Evolutionary conservation across 768 basidiomycete species (phyloP).

Genomic region (Lentinula sp.): DNA sequence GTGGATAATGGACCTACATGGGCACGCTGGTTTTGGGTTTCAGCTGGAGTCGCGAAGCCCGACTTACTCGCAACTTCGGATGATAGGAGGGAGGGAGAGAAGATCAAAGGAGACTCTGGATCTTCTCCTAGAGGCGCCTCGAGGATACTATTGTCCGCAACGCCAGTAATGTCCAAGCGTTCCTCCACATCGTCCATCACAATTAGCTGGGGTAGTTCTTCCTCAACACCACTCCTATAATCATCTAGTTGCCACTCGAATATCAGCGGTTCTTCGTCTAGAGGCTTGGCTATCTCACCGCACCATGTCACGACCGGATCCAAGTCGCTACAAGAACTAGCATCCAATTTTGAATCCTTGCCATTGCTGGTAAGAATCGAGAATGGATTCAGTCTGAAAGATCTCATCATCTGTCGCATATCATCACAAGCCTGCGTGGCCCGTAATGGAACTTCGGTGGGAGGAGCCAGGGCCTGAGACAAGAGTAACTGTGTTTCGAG

Average conservation of each 20-base stretch:
- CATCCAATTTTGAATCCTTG: constrained; percentile 21
- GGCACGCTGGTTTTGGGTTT: neutral
- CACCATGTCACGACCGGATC: constrained; percentile 30
- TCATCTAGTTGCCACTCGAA: constrained; percentile 60
- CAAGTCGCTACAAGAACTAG: neutral
- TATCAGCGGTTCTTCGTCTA: constrained; percentile 53
- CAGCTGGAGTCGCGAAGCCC: neutral
- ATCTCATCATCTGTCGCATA: constrained; percentile 75
- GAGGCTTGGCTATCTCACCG: constrained; percentile 48
- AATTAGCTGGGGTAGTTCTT: neutral
- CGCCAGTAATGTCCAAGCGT: neutral
- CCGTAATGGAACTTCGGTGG: constrained; percentile 65
- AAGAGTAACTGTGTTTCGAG: constrained; percentile 11
- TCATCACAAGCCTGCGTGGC: constrained; percentile 66
- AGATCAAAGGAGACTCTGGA: neutral
- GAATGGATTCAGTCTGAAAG: constrained; percentile 74
- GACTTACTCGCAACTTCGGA: constrained; percentile 2
- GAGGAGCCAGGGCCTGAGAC: constrained; percentile 41
- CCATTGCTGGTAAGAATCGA: constrained; percentile 51
- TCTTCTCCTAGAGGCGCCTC: neutral
- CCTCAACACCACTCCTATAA: constrained; percentile 6
- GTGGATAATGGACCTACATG: neutral
- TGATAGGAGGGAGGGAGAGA: neutral
- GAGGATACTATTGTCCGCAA: neutral
- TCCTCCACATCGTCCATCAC: neutral